Base-by-base conservation (phyloP, 768 basidiomycete genomes). In the Obba rivulosa region DNA sequence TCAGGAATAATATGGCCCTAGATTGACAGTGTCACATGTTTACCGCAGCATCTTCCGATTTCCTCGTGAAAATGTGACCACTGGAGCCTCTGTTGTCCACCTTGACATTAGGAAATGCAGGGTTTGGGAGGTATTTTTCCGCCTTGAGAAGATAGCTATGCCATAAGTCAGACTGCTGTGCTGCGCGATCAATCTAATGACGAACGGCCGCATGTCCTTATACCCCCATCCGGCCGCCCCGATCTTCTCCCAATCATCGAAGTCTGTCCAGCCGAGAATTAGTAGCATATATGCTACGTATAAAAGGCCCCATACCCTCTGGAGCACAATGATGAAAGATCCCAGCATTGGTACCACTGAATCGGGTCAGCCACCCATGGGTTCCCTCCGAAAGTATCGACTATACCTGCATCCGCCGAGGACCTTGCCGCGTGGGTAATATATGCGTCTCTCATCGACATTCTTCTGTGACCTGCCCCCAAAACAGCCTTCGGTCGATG, bases 401-500 rank as follows among this genome's bases (percentile, higher is more conserved):
- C 45, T 52, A 9, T 21, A 58, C 62, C 60, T 63, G n/a, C 54
- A 51, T 11, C 63, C 63, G 8, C 63, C 63, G 1, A 64, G 45
- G 13, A 61, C 25, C 47, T 58, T 61, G 4, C 63, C 63, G 22
- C 61, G 38, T 4, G 62, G 53, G 53, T 58, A 64, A 31, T 56
- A 54, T 1, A 61, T 34, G 7, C 35, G 16, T 8, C 61, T 56
- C 14, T 43, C 50, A 23, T 54, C 37, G 11, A 57, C 21, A 3
- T 35, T 28, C 16, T 35, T 31, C 39, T 63, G 57, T 5, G 57
- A 56, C 10, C 59, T 63, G 34, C 5, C 13, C 7, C 7, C 13
- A 13, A 13, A 31, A 13, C 28, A n/a, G n/a, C n/a, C n/a, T n/a
- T n/a, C n/a, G n/a, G n/a, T n/a, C n/a, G n/a, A n/a, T n/a, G 14